Base-by-base conservation (phyloP, 2,329 filamentous ascomycete genomes). In the Didymella pinodella region DNA sequence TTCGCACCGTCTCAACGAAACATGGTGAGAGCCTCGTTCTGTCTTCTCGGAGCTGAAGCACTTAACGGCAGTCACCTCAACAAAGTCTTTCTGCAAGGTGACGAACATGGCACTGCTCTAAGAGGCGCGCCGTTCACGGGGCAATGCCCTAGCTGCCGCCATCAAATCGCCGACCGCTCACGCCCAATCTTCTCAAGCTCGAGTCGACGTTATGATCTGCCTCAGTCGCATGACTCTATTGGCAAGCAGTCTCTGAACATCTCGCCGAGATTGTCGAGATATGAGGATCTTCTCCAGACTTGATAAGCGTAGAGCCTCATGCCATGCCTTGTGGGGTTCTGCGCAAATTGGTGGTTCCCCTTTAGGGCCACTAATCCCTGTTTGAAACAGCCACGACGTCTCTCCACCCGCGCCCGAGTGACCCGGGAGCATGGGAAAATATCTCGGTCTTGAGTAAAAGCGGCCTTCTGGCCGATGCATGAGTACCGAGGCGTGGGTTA, bases 401-500 rank as follows among this genome's bases (percentile, higher is more conserved):
- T 48, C 38, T 44, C 53, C 40, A 36, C 31, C 46, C 49, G 49
- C 31, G 45, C 32, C 28, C 18, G 11, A 29, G 40, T 29, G 56
- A 63, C 57, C 62, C 65, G 57, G 49, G 36, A 44, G 47, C 46
- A 44, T 63, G 67, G 64, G 48, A 50, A 56, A 22, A 47, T 53
- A 59, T 32, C 40, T 41, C 57, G 48, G 44, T 31, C 54, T 61
- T 57, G 46, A 44, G 43, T 36, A 41, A 65, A 61, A 54, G 41
- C 48, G 63, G 64, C 47, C 53, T 44, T 51, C 25, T 36, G 60
- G 46, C 63, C 58, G 61, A 63, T 57, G 61, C 53, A 64, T 22
- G 36, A 50, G 46, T 63, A 56, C 63, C 65, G 67, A 65, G 62
- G 54, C 54, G 49, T 50, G 50, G 64, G 59, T 46, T 47, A 22